Evolutionary conservation across 2,329 filamentous ascomycete genomes (phyloP).

Genomic region (Fusarium transvaalense): DNA sequence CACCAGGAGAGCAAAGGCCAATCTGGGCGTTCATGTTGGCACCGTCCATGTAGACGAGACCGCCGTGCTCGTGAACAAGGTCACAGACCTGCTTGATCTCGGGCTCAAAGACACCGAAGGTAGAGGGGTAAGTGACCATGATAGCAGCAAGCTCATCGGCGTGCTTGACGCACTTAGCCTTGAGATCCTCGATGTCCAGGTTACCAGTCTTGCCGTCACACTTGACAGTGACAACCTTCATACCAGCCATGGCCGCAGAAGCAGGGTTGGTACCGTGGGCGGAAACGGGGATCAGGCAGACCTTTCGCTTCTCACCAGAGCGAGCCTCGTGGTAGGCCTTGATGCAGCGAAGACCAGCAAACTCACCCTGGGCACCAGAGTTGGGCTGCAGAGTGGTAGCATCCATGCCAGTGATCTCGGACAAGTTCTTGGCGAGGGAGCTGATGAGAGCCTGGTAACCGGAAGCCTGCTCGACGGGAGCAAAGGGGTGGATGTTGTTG

Average conservation of each 20-base stretch:
- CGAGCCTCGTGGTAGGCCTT: slow-evolving; percentile 80
- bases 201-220: slow-evolving; percentile 90
- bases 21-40: slow-evolving; percentile 99
- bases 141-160: slow-evolving; percentile 88
- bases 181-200: slow-evolving; percentile 88
- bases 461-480: slow-evolving; percentile 71
- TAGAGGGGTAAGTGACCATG: slow-evolving; percentile 97
- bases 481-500: slow-evolving; percentile 83
- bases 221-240: slow-evolving; percentile 93
- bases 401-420: slow-evolving; percentile 89
- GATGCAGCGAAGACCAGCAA: slow-evolving; percentile 89
- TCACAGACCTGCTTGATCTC: slow-evolving; percentile 87
- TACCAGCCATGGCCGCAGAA: slow-evolving; percentile 94
- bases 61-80: slow-evolving; percentile 86
- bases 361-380: slow-evolving; percentile 95
- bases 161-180: slow-evolving; percentile 90
- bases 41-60: slow-evolving; percentile 99
- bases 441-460: slow-evolving; percentile 80
- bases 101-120: slow-evolving; percentile 94
- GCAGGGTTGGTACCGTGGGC: slow-evolving; percentile 97
- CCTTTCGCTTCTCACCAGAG: slow-evolving; percentile 76
- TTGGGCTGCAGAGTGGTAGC: slow-evolving; percentile 92
- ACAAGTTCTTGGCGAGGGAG: slow-evolving; percentile 80
- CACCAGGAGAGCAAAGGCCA: slow-evolving; percentile 91
- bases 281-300: slow-evolving; percentile 94